Evolutionary conservation across 768 basidiomycete species (phyloP), one percentile per base, ranked within the genome.

Genomic region (Cystofilobasidium capitatum): DNA sequence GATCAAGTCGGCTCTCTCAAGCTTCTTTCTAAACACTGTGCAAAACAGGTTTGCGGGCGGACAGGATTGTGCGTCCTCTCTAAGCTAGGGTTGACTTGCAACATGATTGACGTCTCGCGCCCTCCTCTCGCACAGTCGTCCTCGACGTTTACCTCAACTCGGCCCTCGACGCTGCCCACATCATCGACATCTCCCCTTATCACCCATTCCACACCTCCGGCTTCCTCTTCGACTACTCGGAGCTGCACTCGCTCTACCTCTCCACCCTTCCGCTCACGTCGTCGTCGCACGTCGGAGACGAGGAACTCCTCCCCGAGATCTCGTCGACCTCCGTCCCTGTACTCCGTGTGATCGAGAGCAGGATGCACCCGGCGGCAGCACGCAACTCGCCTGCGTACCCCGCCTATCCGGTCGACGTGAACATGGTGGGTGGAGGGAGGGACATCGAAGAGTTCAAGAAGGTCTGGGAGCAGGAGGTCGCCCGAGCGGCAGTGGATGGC

Each of bases 171-270:
- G 81, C 84, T 14, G 88, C 84, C 20, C 88, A 91, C 76, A 80
- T 98, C 71, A 75, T 98, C 73, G 94, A 97, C 75, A 91, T 97
- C 78, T 91, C 91, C 71, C 90, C 91, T 0, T 96, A 87, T 73
- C 83, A 86, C 14, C 83, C 85, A 5, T 68, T 60, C 66, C 85
- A 83, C 42, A 96, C 94, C n/a, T 92, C 97, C 72, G 76, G 91
- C 0, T 82, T 94, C 0, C 80, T 96, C 22, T 97, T 94, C 78
- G 83, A 82, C 1, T 97, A 90, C 74, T 82, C 86, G 55, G 87
- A 91, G 33, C 83, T 97, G 0, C 77, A 78, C 42, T 77, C 73
- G 0, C 73, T 85, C 9, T 65, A 63, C 24, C 66, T 70, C 47
- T 55, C 39, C 35, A 72, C n/a, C 79, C 47, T 44, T 31, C 26